Base-by-base conservation (phyloP, 305 asterid genomes). In the Nicotiana rustica region DNA sequence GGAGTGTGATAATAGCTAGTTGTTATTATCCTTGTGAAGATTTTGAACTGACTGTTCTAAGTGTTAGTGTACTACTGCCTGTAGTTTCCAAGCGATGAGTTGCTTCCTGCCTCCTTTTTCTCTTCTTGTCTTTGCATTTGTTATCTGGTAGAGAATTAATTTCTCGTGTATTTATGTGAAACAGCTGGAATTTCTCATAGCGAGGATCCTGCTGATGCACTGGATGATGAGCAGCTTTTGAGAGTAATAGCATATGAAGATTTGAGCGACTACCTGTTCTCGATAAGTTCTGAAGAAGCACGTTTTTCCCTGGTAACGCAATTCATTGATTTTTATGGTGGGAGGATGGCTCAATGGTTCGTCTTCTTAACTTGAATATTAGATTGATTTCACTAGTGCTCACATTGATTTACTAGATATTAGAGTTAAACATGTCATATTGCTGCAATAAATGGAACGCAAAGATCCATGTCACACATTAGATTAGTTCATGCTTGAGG, bases 331-430 rank as follows among this genome's bases (percentile, higher is more conserved):
- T 96, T 93, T 92, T 96, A 86, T 81, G 98, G 92, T 19, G 99
- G 99, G 86, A 91, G 93, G 88, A 91, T 93, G 73, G 83, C 94
- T 85, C 97, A 95, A 81, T 95, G 98, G 99, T 96, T 83, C 82
- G 93, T 88, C 68, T 82, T 86, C 75, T 82, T 83, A 67, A 15
- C 80, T 76, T 76, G 66, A 76, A 55, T 76, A 29, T 31, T 55
- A 29, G 33, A 76, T 76, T 76, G 66, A 29, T 38, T 52, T 75
- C 80, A 25, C n/a, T 76, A 55, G 47, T 52, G 29, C 31, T 76
- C 66, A 55, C 47, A 55, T 76, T 76, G 80, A 52, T 2, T 29
- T 55, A 29, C 80, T 76, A 29, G 80, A 15, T 76, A 55, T 29
- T 15, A 29, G 41, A 25, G 47, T 76, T 38, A 29, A 52, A 52